Conservation (phyloP, 192 early-diverging fungal species). For the Pilobolus umbonatus region DNA sequence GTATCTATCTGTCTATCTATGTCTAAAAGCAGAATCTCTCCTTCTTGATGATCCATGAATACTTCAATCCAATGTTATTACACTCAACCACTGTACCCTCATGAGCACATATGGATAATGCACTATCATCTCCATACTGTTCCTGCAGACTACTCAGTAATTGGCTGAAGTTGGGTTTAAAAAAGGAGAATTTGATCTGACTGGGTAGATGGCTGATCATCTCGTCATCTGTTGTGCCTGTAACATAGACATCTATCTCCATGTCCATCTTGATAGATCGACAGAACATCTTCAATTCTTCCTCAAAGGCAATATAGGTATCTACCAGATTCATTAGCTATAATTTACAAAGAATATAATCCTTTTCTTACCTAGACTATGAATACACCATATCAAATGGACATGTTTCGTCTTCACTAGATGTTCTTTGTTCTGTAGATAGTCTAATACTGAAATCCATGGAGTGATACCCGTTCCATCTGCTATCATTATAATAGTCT, state of each 20-base stretch:
- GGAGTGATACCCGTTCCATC: constrained; percentile 29
- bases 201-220: background rate
- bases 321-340: too few relatives aligned
- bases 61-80: background rate
- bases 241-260: background rate
- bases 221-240: background rate
- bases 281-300: background rate
- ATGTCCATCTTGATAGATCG: background rate
- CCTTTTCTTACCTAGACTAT: too few relatives aligned
- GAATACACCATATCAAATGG: background rate
- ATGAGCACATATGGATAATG: background rate
- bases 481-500: constrained; percentile 9
- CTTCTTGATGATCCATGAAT: background rate
- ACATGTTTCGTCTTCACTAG: background rate
- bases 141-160: too few relatives aligned
- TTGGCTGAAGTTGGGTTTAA: too few relatives aligned
- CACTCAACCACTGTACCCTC: background rate
- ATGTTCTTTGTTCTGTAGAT: background rate
- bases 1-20: too few relatives aligned
- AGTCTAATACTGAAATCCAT: constrained; percentile 18
- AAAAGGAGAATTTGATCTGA: background rate
- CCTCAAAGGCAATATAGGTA: constrained; percentile 5
- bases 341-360: too few relatives aligned
- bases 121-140: background rate
- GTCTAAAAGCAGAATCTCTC: too few relatives aligned